Percentiles rank a stretch among this genome's conserved stretches.
These are phyloP conservation scores for Collybia mongolica DNA, from an alignment of 768 basidiomycete genomes.

Conservation along the genomic window DNA sequence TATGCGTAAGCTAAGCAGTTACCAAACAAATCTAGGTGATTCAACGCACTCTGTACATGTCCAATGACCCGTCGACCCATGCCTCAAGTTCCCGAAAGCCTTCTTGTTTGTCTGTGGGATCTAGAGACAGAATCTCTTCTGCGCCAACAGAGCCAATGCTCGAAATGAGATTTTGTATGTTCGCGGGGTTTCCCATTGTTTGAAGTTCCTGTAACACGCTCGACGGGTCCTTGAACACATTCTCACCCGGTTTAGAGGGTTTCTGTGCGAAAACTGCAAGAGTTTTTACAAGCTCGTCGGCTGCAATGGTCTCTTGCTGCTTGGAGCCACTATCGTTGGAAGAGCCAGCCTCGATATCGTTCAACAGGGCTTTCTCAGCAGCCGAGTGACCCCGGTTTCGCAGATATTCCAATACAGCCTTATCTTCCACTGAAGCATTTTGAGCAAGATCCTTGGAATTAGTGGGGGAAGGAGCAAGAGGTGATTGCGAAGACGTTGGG, in stretches of 20 bases:
- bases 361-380: slow-evolving; percentile 49
- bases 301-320: slow-evolving; percentile 37
- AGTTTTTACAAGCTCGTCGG: slow-evolving; percentile 54
- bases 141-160: slow-evolving; percentile 79
- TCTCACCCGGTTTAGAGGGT: slow-evolving; percentile 64
- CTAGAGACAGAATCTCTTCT: slow-evolving; percentile 77
- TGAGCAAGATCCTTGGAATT: slow-evolving; percentile 33
- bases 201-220: slow-evolving; percentile 68
- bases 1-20: slow-evolving; percentile 6
- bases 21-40: neutral
- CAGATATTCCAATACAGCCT: slow-evolving; percentile 47
- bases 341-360: slow-evolving; percentile 35
- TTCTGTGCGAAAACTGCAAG: slow-evolving; percentile 71
- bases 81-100: slow-evolving; percentile 83
- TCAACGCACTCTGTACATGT: slow-evolving; percentile 79
- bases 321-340: slow-evolving; percentile 46
- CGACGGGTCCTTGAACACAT: slow-evolving; percentile 64
- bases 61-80: slow-evolving; percentile 88
- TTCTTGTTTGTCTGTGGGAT: slow-evolving; percentile 84
- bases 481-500: slow-evolving; percentile 49
- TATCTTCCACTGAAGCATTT: slow-evolving; percentile 37
- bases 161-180: slow-evolving; percentile 73
- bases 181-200: slow-evolving; percentile 66
- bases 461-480: slow-evolving; percentile 46
- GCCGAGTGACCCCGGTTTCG: slow-evolving; percentile 43